phyloP scores from a whole-genome alignment of 805 yeast species.

The Priceomyces medius region DNA sequence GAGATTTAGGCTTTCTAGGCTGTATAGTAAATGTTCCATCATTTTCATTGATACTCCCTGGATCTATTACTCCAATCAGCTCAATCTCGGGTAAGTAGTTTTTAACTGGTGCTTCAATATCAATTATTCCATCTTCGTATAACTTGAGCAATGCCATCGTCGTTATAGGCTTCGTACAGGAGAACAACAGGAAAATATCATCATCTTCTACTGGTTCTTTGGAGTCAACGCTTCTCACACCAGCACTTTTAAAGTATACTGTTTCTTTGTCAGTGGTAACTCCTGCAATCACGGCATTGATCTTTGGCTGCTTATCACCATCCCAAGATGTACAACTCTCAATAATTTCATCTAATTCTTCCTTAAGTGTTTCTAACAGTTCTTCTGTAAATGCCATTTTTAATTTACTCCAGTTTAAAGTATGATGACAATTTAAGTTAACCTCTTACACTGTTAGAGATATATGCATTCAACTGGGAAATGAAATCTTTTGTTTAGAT shows the following conservation, averaged over 20 bases:
- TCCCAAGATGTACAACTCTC: conserved; percentile 1
- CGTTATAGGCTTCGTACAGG: conserved; percentile 37
- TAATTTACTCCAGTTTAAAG: too few relatives aligned
- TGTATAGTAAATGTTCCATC: conserved; percentile 23
- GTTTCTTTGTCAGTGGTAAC: conserved; percentile 23
- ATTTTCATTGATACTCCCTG: conserved; percentile 21
- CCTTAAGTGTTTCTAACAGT: conserved; percentile 1
- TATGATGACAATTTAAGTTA: too few relatives aligned
- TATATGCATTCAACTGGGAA: too few relatives aligned
- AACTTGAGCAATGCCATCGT: conserved; percentile 35
- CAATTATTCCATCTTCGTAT: conserved; percentile 29
- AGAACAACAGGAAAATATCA: conserved; percentile 21
- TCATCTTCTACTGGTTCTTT: conserved; percentile 16
- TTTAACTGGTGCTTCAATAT: conserved; percentile 33
- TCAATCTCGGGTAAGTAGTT: conserved; percentile 33
- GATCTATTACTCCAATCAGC: conserved; percentile 24
- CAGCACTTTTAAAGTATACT: conserved; percentile 23
- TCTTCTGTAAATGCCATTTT: conserved; percentile 3
- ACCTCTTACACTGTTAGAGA: too few relatives aligned
- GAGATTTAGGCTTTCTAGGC: conserved; percentile 22
- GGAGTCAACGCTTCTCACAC: conserved; percentile 18
- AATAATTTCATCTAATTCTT: conserved; percentile 4
- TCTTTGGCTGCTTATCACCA: conserved; percentile 9
- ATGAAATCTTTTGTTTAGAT: too few relatives aligned
- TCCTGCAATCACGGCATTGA: conserved; percentile 28